Conservation (phyloP, 345 rosid genomes). For the Camelina hispida region DNA sequence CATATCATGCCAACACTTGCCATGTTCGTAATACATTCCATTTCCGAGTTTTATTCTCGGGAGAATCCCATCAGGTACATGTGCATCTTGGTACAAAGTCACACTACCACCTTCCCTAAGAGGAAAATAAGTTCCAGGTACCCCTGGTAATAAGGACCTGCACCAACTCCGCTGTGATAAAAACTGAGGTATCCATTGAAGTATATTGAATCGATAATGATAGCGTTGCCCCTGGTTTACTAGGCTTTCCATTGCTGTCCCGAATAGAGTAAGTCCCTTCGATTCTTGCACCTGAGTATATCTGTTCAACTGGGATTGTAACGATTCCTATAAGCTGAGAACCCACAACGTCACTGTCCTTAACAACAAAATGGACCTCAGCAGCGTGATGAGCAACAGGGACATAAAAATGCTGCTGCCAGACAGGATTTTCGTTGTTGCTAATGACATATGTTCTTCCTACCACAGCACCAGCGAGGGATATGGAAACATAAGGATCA, state of each 20-base stretch:
- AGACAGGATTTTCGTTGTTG: slow-evolving; percentile 83
- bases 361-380: slow-evolving; percentile 82
- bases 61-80: slow-evolving; percentile 85
- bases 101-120: slow-evolving; percentile 82
- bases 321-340: slow-evolving; percentile 85
- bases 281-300: slow-evolving; percentile 61
- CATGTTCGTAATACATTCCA: slow-evolving; percentile 72
- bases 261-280: slow-evolving; percentile 73
- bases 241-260: slow-evolving; percentile 65
- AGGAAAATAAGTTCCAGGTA: slow-evolving; percentile 95
- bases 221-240: slow-evolving; percentile 81
- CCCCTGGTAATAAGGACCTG: slow-evolving; percentile 79
- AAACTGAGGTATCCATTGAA: slow-evolving; percentile 68
- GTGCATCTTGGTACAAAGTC: slow-evolving; percentile 95
- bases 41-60: slow-evolving; percentile 63
- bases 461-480: slow-evolving; percentile 64
- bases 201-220: slow-evolving; percentile 76
- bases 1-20: slow-evolving; percentile 92
- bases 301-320: slow-evolving; percentile 77
- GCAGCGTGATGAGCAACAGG: slow-evolving; percentile 91
- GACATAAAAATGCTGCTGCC: slow-evolving; percentile 85
- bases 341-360: slow-evolving; percentile 90
- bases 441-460: slow-evolving; percentile 90
- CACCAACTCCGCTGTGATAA: slow-evolving; percentile 82
- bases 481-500: slow-evolving; percentile 87